Evolutionary conservation across 257 asterid genomes (phyloP), one percentile per base, ranked within the genome.

Genomic region (Lantana camara): DNA sequence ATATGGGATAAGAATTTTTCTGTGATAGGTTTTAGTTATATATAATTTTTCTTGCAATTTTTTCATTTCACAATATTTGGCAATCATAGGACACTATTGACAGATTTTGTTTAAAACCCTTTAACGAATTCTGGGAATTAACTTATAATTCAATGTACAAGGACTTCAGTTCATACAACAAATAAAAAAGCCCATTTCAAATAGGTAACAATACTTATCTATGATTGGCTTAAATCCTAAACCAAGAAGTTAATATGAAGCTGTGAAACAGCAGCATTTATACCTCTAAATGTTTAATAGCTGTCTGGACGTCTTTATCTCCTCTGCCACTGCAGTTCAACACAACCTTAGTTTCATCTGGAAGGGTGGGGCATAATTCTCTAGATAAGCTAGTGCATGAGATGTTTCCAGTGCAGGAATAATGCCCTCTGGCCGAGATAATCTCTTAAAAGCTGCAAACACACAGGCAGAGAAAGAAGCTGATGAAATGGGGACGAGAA

Each of bases 321-420:
- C 97, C 99, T 69, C 99, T 85, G 34, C 98, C 96, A 47, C 98
- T 90, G 88, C 96, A 94, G 91, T 83, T 88, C 45, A 90, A 55
- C 32, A 94, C 98, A 24, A 90, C 86, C 82, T 84, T 90, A 6
- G 88, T 69, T 55, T 94, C 96, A 71, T 90, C 82, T 0, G 88
- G 70, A 49, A 90, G 81, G 21, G 77, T 64, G 4, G 99, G 99
- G 78, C 98, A 90, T 51, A 94, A 74, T 82, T 83, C 95, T 94
- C 96, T 3, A 93, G 79, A 76, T 82, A 75, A 12, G 97, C 97
- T 9, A 93, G 64, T 4, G 97, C 99, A 63, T 90, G 99, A 24
- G 99, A 90, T 64, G 97, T 93, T 87, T 93, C 99, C 7, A 90
- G 79, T 9, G 97, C 96, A 0, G 99, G 99, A 49, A 93, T 90